Base-by-base conservation (phyloP, 495 filamentous ascomycete species). In the Thozetella sp. region DNA sequence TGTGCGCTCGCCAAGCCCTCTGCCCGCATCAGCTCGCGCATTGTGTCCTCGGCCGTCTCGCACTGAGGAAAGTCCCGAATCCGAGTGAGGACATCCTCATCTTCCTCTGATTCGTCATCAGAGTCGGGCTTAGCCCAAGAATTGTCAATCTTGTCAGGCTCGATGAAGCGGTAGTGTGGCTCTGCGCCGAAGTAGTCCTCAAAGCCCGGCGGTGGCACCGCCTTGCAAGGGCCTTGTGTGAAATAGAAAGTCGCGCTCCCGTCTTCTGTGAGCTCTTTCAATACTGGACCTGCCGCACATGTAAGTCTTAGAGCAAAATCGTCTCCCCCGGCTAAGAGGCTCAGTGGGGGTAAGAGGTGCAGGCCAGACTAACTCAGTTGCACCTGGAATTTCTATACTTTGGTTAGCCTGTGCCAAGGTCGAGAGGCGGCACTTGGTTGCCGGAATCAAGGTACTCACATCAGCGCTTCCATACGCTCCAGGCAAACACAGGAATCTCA, bases 181-280 rank as follows among this genome's bases (percentile, higher is more conserved):
- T 76, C 75, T 22, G 76, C 73, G 27, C 80, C 80, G 63, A 82
- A 83, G 70, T 78, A 83, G 25, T 81, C 79, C 51, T 81, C 79
- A 58, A 78, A 83, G 6, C 80, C 80, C 30, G 74, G 69, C 0
- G 80, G 80, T 11, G 80, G 80, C 2, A 73, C 68, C 1, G 76
- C 78, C 55, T 78, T 76, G 62, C 76, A 76, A 45, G 71, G 73
- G 10, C 78, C 80, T 45, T 82, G 67, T 57, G 79, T 73, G 66
- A 80, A 83, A 45, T 77, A 70, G 53, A 82, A 80, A 2, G 65
- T 67, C 0, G 77, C 78, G 15, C 72, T 77, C 25, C 64, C 69
- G 57, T 82, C 79, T 20, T 72, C 74, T 15, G 71, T 60, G 25
- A 83, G 54, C 62, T 83, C 77, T 27, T 79, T 80, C 53, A 79